These are phyloP conservation scores for Malus orientalis DNA, from an alignment of 306 rosid genomes.

Conservation along the genomic window DNA sequence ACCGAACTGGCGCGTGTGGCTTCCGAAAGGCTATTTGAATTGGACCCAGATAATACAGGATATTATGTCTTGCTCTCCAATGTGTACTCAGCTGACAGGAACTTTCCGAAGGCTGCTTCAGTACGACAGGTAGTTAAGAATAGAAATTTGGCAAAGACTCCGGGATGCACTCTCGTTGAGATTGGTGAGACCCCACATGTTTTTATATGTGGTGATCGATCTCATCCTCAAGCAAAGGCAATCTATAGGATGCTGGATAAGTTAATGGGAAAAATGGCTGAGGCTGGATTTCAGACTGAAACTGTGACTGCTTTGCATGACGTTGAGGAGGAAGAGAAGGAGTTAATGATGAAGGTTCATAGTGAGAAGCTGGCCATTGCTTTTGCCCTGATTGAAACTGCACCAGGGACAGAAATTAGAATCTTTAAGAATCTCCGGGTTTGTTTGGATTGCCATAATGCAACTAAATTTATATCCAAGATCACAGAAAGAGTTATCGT, in stretches of 20 bases:
- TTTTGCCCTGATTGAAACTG: slow-evolving; percentile 70
- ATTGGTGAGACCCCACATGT: slow-evolving; percentile 59
- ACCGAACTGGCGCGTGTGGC: slow-evolving; percentile 59
- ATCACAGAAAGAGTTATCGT: slow-evolving; percentile 73
- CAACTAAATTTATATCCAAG: slow-evolving; percentile 85
- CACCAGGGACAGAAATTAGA: slow-evolving; percentile 80
- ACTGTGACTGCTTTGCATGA: slow-evolving; percentile 78
- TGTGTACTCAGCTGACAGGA: slow-evolving; percentile 69
- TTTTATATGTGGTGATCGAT: slow-evolving; percentile 69
- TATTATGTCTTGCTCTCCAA: slow-evolving; percentile 82
- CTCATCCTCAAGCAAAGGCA: slow-evolving; percentile 63
- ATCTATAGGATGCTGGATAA: slow-evolving; percentile 82
- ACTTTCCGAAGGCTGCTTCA: slow-evolving; percentile 89
- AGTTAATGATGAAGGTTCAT: slow-evolving; percentile 75
- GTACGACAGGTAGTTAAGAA: slow-evolving; percentile 60
- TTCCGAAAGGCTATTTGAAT: slow-evolving; percentile 70
- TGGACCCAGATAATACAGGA: slow-evolving; percentile 69
- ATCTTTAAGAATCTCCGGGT: slow-evolving; percentile 92
- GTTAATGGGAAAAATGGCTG: slow-evolving; percentile 69
- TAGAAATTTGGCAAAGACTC: slow-evolving; percentile 71
- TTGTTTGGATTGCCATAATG: slow-evolving; percentile 89
- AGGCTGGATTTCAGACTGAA: slow-evolving; percentile 72
- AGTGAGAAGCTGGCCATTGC: slow-evolving; percentile 92
- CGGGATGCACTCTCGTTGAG: slow-evolving; percentile 92
- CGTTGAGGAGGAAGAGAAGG: slow-evolving; percentile 97